Evolutionary conservation across 2,329 filamentous ascomycete species (phyloP).

Genomic region (Cryphonectria parasitica): DNA sequence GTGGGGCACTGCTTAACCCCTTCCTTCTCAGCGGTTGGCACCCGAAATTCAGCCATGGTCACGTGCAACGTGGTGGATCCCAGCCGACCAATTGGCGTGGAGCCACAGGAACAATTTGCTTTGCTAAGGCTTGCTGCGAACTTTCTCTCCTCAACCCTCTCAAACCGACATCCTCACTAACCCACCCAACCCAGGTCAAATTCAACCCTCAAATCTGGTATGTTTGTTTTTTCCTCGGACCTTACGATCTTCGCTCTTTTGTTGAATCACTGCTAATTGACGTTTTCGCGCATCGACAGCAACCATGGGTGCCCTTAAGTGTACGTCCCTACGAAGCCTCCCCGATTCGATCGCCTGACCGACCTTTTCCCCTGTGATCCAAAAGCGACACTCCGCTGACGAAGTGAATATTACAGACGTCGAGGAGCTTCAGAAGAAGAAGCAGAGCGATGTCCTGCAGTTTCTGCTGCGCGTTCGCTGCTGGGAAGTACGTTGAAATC

Average conservation of each 20-base stretch:
- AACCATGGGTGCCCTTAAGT: slow-evolving; percentile 99
- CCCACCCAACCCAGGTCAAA: slow-evolving; percentile 26
- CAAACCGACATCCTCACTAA: slow-evolving; percentile 20
- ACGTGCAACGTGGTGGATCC: slow-evolving; percentile 7
- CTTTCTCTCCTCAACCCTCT: slow-evolving; percentile 17
- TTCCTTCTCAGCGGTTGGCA: neutral
- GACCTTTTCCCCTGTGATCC: slow-evolving; percentile 1
- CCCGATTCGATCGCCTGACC: slow-evolving; percentile 16
- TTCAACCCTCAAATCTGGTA: slow-evolving; percentile 26
- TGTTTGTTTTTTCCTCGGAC: slow-evolving; percentile 4
- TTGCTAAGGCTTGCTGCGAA: slow-evolving; percentile 17
- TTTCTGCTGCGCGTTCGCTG: slow-evolving; percentile 99
- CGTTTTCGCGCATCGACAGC: slow-evolving; percentile 41
- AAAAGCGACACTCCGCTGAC: slow-evolving; percentile 19
- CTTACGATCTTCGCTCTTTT: neutral
- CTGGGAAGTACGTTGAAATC: slow-evolving; percentile 89
- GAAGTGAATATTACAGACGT: slow-evolving; percentile 57
- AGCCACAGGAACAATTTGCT: slow-evolving; percentile 18
- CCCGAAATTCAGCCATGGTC: slow-evolving; percentile 4
- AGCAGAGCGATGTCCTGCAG: slow-evolving; percentile 99
- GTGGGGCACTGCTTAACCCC: neutral
- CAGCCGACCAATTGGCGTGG: slow-evolving; percentile 16
- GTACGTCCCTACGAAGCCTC: slow-evolving; percentile 21
- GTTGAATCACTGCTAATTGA: slow-evolving; percentile 32
- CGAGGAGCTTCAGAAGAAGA: slow-evolving; percentile 99